Evolutionary conservation across 768 basidiomycete species (phyloP).

Genomic region (Phallus indusiatus): DNA sequence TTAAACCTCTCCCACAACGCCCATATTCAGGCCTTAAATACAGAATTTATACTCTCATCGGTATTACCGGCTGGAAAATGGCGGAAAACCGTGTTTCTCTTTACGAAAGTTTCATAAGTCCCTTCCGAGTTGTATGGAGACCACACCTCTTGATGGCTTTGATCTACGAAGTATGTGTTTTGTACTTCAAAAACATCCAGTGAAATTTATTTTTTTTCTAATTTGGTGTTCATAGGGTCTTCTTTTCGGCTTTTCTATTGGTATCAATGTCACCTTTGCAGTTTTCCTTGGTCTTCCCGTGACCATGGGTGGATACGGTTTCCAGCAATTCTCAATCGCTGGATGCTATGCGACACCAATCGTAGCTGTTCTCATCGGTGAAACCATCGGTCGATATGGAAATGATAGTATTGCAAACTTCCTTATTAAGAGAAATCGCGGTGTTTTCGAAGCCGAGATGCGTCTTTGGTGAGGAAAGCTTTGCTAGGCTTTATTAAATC

Average conservation of each 20-base stretch:
- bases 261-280: slow-evolving; percentile 57
- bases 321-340: slow-evolving; percentile 39
- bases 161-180: slow-evolving; percentile 33
- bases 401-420: slow-evolving; percentile 45
- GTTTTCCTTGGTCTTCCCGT: slow-evolving; percentile 51
- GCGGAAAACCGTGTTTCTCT: slow-evolving; percentile 45
- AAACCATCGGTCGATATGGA: slow-evolving; percentile 40
- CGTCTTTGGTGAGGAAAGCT: slow-evolving; percentile 41
- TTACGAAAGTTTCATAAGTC: slow-evolving; percentile 33
- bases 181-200: too few relatives aligned
- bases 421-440: slow-evolving; percentile 38
- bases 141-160: slow-evolving; percentile 47
- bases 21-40: slow-evolving; percentile 35
- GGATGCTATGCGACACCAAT: slow-evolving; percentile 49
- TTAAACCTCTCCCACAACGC: slow-evolving; percentile 38
- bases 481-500: too few relatives aligned
- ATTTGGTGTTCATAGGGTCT: slow-evolving; percentile 33
- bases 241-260: slow-evolving; percentile 56
- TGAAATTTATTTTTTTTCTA: not conserved
- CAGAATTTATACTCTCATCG: slow-evolving; percentile 51
- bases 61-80: slow-evolving; percentile 52
- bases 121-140: slow-evolving; percentile 49
- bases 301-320: slow-evolving; percentile 46
- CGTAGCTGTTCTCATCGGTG: slow-evolving; percentile 44
- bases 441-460: slow-evolving; percentile 51